Evolutionary conservation across 441 rosid species (phyloP).

Genomic region (Isatis lusitanica): DNA sequence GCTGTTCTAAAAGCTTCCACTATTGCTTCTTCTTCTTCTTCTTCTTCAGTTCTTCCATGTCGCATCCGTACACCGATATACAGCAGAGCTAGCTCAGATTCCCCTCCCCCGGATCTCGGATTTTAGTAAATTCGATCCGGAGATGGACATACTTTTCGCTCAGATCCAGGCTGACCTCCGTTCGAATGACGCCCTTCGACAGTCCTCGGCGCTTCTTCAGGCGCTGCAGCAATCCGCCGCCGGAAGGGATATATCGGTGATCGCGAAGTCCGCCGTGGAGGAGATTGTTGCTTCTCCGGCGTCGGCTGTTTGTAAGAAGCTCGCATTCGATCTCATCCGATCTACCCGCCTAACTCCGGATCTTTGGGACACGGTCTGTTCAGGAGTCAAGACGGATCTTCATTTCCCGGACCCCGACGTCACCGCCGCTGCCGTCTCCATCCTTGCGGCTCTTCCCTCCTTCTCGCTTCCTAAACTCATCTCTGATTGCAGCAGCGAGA

Average conservation of each 20-base stretch:
- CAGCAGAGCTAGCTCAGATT: slow-evolving; percentile 13
- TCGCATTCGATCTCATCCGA: slow-evolving; percentile 89
- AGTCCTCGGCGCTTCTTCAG: slow-evolving; percentile 83
- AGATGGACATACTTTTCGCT: slow-evolving; percentile 89
- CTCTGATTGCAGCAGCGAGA: slow-evolving; percentile 68
- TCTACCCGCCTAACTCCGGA: slow-evolving; percentile 93
- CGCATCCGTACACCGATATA: neutral
- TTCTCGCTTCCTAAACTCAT: slow-evolving; percentile 77
- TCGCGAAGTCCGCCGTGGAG: slow-evolving; percentile 92
- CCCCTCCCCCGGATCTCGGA: neutral
- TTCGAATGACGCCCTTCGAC: slow-evolving; percentile 97
- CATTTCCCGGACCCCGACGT: slow-evolving; percentile 97
- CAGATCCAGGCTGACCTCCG: slow-evolving; percentile 99
- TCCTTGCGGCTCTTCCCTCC: slow-evolving; percentile 89
- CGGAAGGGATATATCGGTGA: slow-evolving; percentile 80
- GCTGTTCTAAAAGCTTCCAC: slow-evolving; percentile 17
- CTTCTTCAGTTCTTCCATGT: slow-evolving; percentile 25
- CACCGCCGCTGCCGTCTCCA: slow-evolving; percentile 87
- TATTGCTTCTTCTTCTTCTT: neutral
- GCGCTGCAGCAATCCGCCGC: slow-evolving; percentile 96
- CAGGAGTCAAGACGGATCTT: slow-evolving; percentile 81
- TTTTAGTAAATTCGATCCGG: neutral
- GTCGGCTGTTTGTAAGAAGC: slow-evolving; percentile 95
- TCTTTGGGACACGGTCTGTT: slow-evolving; percentile 92
- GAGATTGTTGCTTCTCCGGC: slow-evolving; percentile 92